A percentile compares a stretch with the other conserved stretches of the same genome.
These are phyloP conservation scores for Penicillium sp. DNA, from an alignment of 2,329 filamentous ascomycete species.

Conservation along the genomic window DNA sequence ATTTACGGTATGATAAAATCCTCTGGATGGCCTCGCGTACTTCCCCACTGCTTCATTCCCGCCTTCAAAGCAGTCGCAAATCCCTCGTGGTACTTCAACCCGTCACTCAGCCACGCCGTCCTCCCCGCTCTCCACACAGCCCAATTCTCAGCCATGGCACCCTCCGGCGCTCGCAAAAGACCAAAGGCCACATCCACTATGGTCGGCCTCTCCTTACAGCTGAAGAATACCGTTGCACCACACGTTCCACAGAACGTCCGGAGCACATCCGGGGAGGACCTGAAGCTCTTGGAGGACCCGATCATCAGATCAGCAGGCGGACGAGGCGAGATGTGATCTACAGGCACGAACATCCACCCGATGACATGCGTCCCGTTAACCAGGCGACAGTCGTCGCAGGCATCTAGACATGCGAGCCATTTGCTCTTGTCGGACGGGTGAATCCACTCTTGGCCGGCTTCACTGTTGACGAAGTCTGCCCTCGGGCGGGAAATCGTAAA, in stretches of 20 bases:
- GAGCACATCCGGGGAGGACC: conserved; percentile 35
- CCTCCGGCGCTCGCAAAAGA: too few species aligned
- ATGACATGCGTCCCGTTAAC: conserved; percentile 39
- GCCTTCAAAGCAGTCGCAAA: conserved; percentile 19
- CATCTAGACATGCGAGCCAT: conserved; percentile 28
- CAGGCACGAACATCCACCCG: conserved; percentile 44
- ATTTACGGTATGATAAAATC: conserved; percentile 12
- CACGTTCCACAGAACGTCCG: conserved; percentile 48
- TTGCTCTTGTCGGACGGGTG: conserved; percentile 15
- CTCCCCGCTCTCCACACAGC: too few species aligned
- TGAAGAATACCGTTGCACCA: conserved; percentile 46
- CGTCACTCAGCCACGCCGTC: too few species aligned
- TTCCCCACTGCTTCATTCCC: conserved; percentile 23
- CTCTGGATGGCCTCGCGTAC: conserved; percentile 7
- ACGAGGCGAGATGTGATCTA: conserved; percentile 33
- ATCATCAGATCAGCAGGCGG: conserved; percentile 24
- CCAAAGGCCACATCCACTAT: too few species aligned
- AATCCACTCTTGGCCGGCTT: conserved; percentile 18
- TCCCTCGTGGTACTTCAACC: too few species aligned
- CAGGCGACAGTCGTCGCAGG: conserved; percentile 43
- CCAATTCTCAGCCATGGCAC: too few species aligned
- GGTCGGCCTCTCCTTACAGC: too few species aligned
- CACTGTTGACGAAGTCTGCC: conserved; percentile 28
- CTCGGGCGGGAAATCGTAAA: conserved; percentile 43
- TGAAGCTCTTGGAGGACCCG: conserved; percentile 43